Evolutionary conservation across 176 grass and related monocot species (phyloP).

Genomic region (Puccinellia tenuiflora): DNA sequence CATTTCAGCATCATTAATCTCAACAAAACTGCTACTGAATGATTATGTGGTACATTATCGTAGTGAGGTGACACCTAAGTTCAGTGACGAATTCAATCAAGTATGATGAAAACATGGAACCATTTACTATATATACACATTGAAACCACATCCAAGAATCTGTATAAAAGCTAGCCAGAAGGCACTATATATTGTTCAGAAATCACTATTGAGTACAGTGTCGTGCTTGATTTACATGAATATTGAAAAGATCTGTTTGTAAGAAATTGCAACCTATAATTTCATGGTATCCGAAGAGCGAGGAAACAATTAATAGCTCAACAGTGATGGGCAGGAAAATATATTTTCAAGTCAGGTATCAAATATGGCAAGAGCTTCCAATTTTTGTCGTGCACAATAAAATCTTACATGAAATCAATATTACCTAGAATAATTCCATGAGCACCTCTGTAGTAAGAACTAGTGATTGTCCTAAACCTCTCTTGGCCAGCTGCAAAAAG

Average conservation of each 20-base stretch:
- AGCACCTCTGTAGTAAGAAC: slow-evolving; percentile 95
- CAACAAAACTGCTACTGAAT: background rate
- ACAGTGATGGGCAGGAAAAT: background rate
- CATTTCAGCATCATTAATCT: background rate
- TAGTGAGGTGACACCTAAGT: background rate
- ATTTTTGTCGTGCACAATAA: background rate
- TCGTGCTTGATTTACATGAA: background rate
- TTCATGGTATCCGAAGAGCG: background rate
- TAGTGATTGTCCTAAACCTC: slow-evolving; percentile 90
- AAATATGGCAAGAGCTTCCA: background rate
- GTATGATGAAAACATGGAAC: background rate
- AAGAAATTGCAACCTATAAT: background rate
- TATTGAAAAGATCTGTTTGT: background rate
- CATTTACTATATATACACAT: background rate
- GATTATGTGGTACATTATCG: background rate
- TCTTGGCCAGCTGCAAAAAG: slow-evolving; percentile 88
- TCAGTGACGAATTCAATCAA: background rate
- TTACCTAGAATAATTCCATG: slow-evolving; percentile 98
- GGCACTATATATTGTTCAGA: background rate
- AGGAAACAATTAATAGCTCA: background rate
- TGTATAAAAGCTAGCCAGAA: background rate
- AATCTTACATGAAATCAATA: background rate
- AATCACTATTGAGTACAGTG: background rate
- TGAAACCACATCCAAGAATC: background rate
- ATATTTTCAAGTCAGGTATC: background rate